Percentiles rank a stretch among this genome's conserved stretches.
Conservation (phyloP, 2,329 filamentous ascomycete genomes). For the Pyrenophora tritici-repentis region DNA sequence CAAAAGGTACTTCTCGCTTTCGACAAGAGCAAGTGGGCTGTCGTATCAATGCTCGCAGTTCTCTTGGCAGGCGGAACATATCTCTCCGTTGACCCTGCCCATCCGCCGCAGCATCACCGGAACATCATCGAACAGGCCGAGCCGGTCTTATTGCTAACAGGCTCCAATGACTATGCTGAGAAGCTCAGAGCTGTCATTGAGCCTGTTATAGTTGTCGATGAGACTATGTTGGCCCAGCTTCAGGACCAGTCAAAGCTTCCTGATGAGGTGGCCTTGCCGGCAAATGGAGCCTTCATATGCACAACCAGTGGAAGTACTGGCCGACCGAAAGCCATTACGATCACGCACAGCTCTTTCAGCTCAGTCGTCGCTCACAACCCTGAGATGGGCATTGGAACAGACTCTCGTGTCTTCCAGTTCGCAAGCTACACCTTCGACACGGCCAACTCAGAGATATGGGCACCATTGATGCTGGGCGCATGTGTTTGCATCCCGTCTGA, state of each 20-base stretch:
- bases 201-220: neutral
- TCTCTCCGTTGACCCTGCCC: slow-evolving; percentile 31
- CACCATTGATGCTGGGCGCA: slow-evolving; percentile 53
- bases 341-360: neutral
- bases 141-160: neutral
- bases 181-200: neutral
- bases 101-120: slow-evolving; percentile 1
- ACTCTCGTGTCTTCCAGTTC: slow-evolving; percentile 52
- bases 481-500: slow-evolving; percentile 60
- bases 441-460: slow-evolving; percentile 58
- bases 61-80: slow-evolving; percentile 50
- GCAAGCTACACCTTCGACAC: slow-evolving; percentile 58
- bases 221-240: neutral
- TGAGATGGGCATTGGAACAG: slow-evolving; percentile 52
- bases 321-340: neutral
- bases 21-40: slow-evolving; percentile 22
- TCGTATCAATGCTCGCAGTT: slow-evolving; percentile 47
- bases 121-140: neutral
- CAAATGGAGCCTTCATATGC: neutral
- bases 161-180: neutral
- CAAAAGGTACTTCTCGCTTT: slow-evolving; percentile 11
- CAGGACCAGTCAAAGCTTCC: neutral
- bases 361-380: slow-evolving; percentile 31
- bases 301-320: slow-evolving; percentile 1
- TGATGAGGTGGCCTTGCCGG: neutral